Percentiles rank a stretch among this genome's conserved stretches.
phyloP scores from a whole-genome alignment of 2,329 filamentous ascomycete genomes.

The Fusarium longipes region DNA sequence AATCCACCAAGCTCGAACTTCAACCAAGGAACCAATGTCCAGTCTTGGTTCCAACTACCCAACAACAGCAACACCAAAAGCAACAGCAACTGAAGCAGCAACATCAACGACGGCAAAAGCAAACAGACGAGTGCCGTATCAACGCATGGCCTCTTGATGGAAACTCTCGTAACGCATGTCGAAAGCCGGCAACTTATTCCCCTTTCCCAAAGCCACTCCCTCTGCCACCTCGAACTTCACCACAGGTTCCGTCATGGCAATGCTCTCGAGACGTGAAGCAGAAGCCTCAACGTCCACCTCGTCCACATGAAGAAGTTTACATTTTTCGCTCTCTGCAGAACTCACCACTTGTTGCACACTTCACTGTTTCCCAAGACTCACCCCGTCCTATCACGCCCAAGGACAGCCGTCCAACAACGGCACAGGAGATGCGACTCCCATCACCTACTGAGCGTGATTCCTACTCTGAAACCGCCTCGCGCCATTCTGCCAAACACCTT shows the following conservation, averaged over 20 bases:
- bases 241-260: constrained; percentile 47
- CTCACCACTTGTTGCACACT: constrained; percentile 26
- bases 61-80: constrained; percentile 27
- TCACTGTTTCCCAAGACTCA: constrained; percentile 32
- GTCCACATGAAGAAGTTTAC: constrained; percentile 45
- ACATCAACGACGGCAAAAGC: constrained; percentile 17
- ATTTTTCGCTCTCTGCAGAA: constrained; percentile 29
- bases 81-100: constrained; percentile 1
- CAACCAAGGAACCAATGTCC: constrained; percentile 48
- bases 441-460: constrained; percentile 21
- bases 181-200: constrained; percentile 53
- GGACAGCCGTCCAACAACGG: constrained; percentile 21
- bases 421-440: constrained; percentile 26
- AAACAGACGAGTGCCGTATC: constrained; percentile 43
- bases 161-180: constrained; percentile 25
- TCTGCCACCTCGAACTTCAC: constrained; percentile 50
- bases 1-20: constrained; percentile 21
- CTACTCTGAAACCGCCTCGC: constrained; percentile 39
- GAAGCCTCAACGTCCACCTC: constrained; percentile 47
- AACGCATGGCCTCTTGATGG: constrained; percentile 47
- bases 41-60: constrained; percentile 48
- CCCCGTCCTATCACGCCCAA: constrained; percentile 35
- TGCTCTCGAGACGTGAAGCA: constrained; percentile 37
- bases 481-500: constrained; percentile 41
- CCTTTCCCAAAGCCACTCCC: constrained; percentile 55